Base-by-base conservation (phyloP, 129 eudicot genomes). In the Saussurea involucrata region DNA sequence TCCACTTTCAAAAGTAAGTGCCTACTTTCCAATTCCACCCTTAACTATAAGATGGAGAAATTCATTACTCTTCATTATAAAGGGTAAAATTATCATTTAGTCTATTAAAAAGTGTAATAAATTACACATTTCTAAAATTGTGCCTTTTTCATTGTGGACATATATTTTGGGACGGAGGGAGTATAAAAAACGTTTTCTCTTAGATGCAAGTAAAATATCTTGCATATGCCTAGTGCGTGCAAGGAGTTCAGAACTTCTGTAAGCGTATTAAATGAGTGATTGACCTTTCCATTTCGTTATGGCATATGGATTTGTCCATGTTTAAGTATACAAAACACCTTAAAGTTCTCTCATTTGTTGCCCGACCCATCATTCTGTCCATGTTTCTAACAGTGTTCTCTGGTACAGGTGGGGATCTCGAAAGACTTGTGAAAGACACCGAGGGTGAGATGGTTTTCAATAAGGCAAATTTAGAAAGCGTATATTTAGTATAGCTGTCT, bases 341-440 rank as follows among this genome's bases (percentile, higher is more conserved):
- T 63, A 58, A 25, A 60, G 24, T 12, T 73, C 31, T 13, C 24
- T 18, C 25, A 40, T 44, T 63, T 3, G 6, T 15, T 21, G 2
- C 1, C 8, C 17, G 17, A 34, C 24, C 11, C 9, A 65, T 44
- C 32, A 6, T 29, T 66, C 20, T 57, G 40, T 9, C 9, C 32
- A 42, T 57, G 18, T 72, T 79, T 55, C 78, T 73, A 68, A 78
- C 37, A 29, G 4, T 73, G 68, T 36, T 86, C 74, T 77, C 46
- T 76, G 74, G 75, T 46, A 80, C 88, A 95, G 99, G 90, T 84
- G 83, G 92, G 68, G 99, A 95, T 73, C 69, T 95, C 27, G 96
- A 95, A 82, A 89, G 88, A 72, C 97, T 95, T 71, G 96, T 90
- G 72, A 76, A 77, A 33, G 95, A 80, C 61, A 95, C 99, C 4